Evolutionary conservation across 305 asterid genomes (phyloP).

Genomic region (Ilex paraguariensis): DNA sequence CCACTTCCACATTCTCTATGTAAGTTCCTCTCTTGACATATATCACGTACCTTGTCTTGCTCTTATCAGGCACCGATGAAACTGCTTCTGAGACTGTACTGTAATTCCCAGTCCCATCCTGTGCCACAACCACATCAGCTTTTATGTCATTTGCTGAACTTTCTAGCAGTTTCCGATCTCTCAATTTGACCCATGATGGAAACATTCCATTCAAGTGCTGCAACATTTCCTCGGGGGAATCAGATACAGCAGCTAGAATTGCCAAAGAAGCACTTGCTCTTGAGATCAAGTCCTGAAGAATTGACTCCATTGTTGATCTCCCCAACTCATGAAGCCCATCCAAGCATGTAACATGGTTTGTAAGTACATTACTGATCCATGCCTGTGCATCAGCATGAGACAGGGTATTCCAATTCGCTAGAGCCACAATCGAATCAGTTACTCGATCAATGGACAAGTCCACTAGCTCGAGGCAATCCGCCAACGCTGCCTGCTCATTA

Average conservation of each 20-base stretch:
- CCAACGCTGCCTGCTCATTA: constrained; percentile 20
- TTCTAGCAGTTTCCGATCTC: constrained; percentile 36
- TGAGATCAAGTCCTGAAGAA: constrained; percentile 24
- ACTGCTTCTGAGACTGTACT: constrained; percentile 38
- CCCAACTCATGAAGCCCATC: constrained; percentile 29
- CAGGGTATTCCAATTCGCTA: constrained; percentile 5
- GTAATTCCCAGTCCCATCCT: constrained; percentile 44
- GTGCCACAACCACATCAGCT: constrained; percentile 42
- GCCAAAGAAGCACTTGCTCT: constrained; percentile 23
- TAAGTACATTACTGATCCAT: constrained; percentile 35
- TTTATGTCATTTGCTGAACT: constrained; percentile 15
- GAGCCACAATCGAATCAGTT: constrained; percentile 23
- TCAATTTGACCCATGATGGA: constrained; percentile 37
- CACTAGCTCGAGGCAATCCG: constrained; percentile 43
- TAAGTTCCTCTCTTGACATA: constrained; percentile 46
- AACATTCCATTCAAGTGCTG: constrained; percentile 3
- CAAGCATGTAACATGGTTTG: constrained; percentile 45
- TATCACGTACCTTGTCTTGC: constrained; percentile 34
- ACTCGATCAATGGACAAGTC: constrained; percentile 35
- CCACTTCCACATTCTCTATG: constrained; percentile 43
- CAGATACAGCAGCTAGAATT: too few species aligned
- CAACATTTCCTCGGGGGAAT: neutral
- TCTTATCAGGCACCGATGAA: constrained; percentile 2
- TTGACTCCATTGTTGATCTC: constrained; percentile 1
- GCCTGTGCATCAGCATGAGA: neutral